Evolutionary conservation across 495 filamentous ascomycete species (phyloP).

Genomic region (Aspergillus homomorphus): DNA sequence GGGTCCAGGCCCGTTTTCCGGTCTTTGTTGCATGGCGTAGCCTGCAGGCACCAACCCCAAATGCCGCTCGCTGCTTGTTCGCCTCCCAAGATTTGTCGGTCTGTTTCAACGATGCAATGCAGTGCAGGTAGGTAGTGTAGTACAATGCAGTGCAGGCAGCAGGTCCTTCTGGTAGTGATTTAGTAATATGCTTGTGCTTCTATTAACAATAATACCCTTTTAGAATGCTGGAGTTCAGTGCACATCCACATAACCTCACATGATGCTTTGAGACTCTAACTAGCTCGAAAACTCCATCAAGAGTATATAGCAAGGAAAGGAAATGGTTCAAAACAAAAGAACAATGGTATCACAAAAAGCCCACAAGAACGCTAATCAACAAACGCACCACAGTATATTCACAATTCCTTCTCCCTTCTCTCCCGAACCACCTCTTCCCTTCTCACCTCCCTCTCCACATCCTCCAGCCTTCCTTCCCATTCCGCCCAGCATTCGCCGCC

Average conservation of each 20-base stretch:
- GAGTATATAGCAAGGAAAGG: background rate
- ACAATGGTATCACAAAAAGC: conserved; percentile 11
- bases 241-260: background rate
- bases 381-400: conserved; percentile 1
- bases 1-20: background rate
- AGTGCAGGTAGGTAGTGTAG: background rate
- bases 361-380: conserved; percentile 3
- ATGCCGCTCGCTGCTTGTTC: background rate
- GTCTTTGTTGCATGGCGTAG: too few species aligned
- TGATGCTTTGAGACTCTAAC: background rate
- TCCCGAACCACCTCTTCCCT: conserved; percentile 50
- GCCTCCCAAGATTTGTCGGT: background rate
- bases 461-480: conserved; percentile 65
- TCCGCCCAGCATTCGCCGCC: conserved; percentile 71
- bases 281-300: background rate
- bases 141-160: background rate
- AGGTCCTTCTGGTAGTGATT: background rate
- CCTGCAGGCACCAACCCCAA: too few species aligned
- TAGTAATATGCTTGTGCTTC: too few species aligned
- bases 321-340: background rate
- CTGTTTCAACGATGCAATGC: background rate
- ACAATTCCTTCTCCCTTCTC: conserved; percentile 40
- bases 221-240: background rate
- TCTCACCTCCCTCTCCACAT: conserved; percentile 62
- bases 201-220: too few species aligned